Evolutionary conservation across 306 rosid genomes (phyloP).

Genomic region (Prunus davidiana): DNA sequence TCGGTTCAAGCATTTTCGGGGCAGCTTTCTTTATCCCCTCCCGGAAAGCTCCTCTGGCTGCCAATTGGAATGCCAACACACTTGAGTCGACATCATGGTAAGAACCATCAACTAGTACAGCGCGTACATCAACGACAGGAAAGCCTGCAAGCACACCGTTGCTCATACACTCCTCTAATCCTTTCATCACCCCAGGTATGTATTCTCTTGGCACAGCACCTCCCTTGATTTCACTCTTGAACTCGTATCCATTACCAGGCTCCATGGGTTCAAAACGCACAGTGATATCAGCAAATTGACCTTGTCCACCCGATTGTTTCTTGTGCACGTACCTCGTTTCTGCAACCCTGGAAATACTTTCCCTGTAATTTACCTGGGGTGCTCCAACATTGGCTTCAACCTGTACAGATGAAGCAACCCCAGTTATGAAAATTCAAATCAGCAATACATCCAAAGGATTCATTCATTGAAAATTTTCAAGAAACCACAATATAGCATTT

Average conservation of each 20-base stretch:
- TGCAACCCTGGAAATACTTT: constrained; percentile 73
- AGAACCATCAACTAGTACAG: constrained; percentile 75
- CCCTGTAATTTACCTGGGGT: constrained; percentile 97
- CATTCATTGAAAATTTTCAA: not conserved
- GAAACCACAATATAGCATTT: not conserved
- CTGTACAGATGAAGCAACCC: constrained; percentile 39
- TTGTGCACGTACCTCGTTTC: constrained; percentile 89
- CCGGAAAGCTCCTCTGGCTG: constrained; percentile 94
- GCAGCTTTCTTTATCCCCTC: constrained; percentile 81
- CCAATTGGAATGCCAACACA: constrained; percentile 92
- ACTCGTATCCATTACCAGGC: constrained; percentile 83
- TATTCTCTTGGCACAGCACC: constrained; percentile 92
- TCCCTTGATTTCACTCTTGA: constrained; percentile 98
- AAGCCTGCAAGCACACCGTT: constrained; percentile 95
- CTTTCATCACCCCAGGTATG: constrained; percentile 96
- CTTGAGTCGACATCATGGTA: constrained; percentile 98
- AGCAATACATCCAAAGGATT: not conserved
- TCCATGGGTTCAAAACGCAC: constrained; percentile 93
- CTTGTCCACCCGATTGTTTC: constrained; percentile 98
- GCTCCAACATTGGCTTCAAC: constrained; percentile 99
- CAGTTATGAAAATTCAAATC: constrained; percentile 1
- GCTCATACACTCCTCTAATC: constrained; percentile 95
- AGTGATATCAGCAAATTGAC: constrained; percentile 93
- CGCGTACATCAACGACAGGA: constrained; percentile 91
- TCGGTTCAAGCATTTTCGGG: constrained; percentile 92